Evolutionary conservation across 805 yeast genomes (phyloP).

Genomic region (Vanderwaltozyma tropicalis): DNA sequence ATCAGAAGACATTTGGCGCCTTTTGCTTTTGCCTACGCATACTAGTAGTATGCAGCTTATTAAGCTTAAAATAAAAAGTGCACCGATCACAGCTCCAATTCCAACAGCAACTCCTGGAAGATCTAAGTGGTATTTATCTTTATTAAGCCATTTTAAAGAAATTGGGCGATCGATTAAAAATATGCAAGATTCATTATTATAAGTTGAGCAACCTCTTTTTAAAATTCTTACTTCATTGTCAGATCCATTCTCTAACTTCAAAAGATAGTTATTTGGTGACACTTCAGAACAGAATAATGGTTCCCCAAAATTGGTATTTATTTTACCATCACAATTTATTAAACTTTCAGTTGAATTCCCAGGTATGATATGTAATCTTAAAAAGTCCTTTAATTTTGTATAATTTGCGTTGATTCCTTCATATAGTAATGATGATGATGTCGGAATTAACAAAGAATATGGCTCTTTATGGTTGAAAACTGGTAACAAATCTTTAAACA

Average conservation of each 20-base stretch:
- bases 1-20: not conserved
- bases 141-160: constrained; percentile 51
- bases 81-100: constrained; percentile 55
- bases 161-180: constrained; percentile 59
- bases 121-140: constrained; percentile 43
- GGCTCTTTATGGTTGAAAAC: constrained; percentile 33
- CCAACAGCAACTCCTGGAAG: constrained; percentile 60
- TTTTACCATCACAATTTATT: constrained; percentile 37
- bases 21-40: not conserved
- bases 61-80: constrained; percentile 25
- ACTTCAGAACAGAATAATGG: constrained; percentile 36
- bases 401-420: constrained; percentile 40
- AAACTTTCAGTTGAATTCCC: constrained; percentile 39
- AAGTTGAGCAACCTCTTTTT: constrained; percentile 50
- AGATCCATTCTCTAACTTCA: constrained; percentile 37
- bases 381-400: constrained; percentile 40
- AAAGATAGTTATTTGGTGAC: constrained; percentile 29
- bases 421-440: constrained; percentile 41
- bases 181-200: constrained; percentile 37
- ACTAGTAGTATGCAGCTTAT: constrained; percentile 8
- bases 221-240: constrained; percentile 50
- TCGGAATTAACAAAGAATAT: constrained; percentile 67
- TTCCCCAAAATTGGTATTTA: constrained; percentile 35
- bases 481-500: constrained; percentile 34
- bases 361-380: constrained; percentile 62